A percentile compares a stretch with the other conserved stretches of the same genome.
phyloP scores from a whole-genome alignment of 2,329 filamentous ascomycete genomes.

The Fusarium haematococcum region DNA sequence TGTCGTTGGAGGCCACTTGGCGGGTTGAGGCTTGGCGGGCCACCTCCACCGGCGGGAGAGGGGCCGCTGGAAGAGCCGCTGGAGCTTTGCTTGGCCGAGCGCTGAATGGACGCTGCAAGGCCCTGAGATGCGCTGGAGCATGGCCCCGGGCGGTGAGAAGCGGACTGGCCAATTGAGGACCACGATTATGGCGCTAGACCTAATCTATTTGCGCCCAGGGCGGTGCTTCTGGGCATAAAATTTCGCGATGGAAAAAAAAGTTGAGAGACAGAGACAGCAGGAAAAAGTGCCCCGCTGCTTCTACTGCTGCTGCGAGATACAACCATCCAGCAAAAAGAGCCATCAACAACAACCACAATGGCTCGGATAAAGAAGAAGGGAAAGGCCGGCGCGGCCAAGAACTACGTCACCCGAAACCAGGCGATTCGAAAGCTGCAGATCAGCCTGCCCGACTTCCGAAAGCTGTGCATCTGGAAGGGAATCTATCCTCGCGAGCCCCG shows the following conservation, averaged over 20 bases:
- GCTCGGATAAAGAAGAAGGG: constrained; percentile 91
- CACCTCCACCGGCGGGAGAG: constrained; percentile 34
- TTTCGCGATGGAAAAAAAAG: constrained; percentile 47
- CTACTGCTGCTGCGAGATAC: constrained; percentile 30
- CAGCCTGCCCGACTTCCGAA: constrained; percentile 95
- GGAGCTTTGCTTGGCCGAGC: constrained; percentile 16
- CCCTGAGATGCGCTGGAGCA: constrained; percentile 25
- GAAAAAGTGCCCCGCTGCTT: constrained; percentile 50
- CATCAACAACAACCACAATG: constrained; percentile 61
- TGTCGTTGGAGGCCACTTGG: constrained; percentile 47
- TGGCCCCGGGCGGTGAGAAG: constrained; percentile 7
- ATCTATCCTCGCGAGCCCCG: constrained; percentile 98
- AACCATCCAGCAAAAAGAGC: constrained; percentile 30
- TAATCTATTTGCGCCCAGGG: constrained; percentile 15
- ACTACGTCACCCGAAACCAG: constrained; percentile 97
- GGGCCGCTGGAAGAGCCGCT: constrained; percentile 38
- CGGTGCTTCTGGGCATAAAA: constrained; percentile 52
- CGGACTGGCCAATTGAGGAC: constrained; percentile 5
- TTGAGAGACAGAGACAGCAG: constrained; percentile 44
- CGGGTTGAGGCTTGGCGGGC: constrained; percentile 41
- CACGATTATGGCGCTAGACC: constrained; percentile 20
- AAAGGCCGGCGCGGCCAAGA: constrained; percentile 91
- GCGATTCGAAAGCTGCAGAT: constrained; percentile 98
- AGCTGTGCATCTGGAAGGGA: constrained; percentile 99
- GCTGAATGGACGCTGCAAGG: constrained; percentile 30